Evolutionary conservation across 192 early-diverging fungal genomes (phyloP), one percentile per base, ranked within the genome.

Genomic region (Coemansia sp.): DNA sequence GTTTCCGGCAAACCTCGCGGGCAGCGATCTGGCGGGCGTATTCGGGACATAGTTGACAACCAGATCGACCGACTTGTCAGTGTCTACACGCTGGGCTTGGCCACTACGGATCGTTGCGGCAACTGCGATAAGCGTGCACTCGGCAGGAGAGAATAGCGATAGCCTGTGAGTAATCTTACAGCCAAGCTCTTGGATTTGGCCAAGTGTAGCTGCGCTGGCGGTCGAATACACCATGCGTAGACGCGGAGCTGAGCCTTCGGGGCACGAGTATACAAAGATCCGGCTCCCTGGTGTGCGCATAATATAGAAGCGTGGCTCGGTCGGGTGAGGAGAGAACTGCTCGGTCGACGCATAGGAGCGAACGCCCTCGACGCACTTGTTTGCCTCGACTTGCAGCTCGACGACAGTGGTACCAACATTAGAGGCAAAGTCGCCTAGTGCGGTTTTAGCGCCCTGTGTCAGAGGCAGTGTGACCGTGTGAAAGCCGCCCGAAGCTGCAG

Each of bases 201-300:
- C 70, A 4, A 86, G 60, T 8, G 81, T 73, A 13, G 80, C 31
- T 9, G 72, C 62, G 18, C 64, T 61, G 22, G 85, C 75, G 1
- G 85, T 83, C 41, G 85, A 86, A 49, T 86, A 86, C 15, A 77
- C 78, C 85, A 86, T 86, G 61, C 85, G 85, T 53, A 83, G 70
- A 12, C 81, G 81, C 34, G 85, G 80, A 15, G 74, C 70, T 15
- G 80, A 82, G 3, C 62, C 39, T 24, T 82, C 80, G 20, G 85
- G 85, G 52, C 85, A 86, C 44, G 65, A 77, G 72, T 86, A 86
- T 33, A 86, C 80, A 62, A 86, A 75, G 43, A 76, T 72, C 36
- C 76, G 76, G 49, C 76, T 75, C 18, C 72, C 72, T 1, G 76
- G 81, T n/a, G 76, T 75, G 38, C 76, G 79, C 69, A 86, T 78